Evolutionary conservation across 176 grass and related monocot species (phyloP), one percentile per base, ranked within the genome.

Genomic region (Hyparrhenia diplandra): DNA sequence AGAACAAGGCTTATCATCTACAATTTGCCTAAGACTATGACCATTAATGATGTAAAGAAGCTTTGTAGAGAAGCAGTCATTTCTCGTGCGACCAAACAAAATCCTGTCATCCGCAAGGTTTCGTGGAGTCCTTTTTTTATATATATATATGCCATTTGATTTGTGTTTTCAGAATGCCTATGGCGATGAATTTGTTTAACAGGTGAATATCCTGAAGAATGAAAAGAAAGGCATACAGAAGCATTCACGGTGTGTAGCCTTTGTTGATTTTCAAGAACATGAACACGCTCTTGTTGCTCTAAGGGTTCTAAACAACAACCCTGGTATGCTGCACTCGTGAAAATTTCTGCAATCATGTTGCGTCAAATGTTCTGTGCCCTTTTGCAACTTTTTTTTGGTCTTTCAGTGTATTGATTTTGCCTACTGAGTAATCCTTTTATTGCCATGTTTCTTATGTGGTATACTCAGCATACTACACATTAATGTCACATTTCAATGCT

Each of bases 211-310:
- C 67, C 74, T 98, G 64, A 98, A 91, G 39, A 88, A 95, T 67
- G 95, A 85, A 67, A 92, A 94, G 79, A 98, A 98, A 80, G 84
- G 81, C 28, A 79, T 65, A 32, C 91, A 88, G 41, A 98, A 95
- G 58, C 90, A 95, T 91, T 98, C 95, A 13, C 84, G 88, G 2
- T 90, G 95, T 69, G 92, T 98, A 52, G 90, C 92, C 51, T 98
- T 98, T 86, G 92, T 95, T 82, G 92, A 98, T 85, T 98, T 98
- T 85, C 86, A 97, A 94, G 89, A 97, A 70, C 94, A 97, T 82
- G 75, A 98, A 41, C 95, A 98, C 51, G 92, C 95, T 63, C 88
- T 98, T 93, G 95, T 95, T 27, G 92, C 92, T 64, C 82, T 95
- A 80, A 86, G 92, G 69, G 95, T 98, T 86, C 87, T 98, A 83